Evolutionary conservation across 176 grass and related monocot species (phyloP), one percentile per base, ranked within the genome.

Genomic region (Poa annua): DNA sequence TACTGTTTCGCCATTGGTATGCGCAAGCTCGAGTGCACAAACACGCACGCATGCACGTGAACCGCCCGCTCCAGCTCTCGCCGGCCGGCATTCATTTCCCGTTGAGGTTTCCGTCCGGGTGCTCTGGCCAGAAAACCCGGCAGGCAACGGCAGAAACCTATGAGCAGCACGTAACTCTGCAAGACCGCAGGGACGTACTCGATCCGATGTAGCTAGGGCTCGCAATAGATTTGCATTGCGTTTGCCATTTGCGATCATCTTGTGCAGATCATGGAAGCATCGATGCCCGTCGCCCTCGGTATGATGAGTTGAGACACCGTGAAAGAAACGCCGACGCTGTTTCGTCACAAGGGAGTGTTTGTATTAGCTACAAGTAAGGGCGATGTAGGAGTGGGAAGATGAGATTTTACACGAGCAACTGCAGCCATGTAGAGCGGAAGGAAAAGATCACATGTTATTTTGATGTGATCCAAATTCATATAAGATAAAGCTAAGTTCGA

Each of bases 241-340:
- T 47, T 81, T 81, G 36, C 52, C 80, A 33, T 73, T 22, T 5
- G 17, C 68, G 41, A 45, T 16, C 55, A 20, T 74, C 76, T 80
- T 55, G 39, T 50, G 49, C 61, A 35, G 85, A 47, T 34, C 53
- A 24, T 65, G 52, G 41, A 81, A 45, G 70, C 70, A 81, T 51
- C 82, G 70, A 81, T 81, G 77, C 20, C 20, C 52, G 33, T 81
- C 77, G 42, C 70, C n/a, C 16, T n/a, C 50, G 34, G 87, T 7
- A 29, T 2, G 29, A 29, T 29, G 29, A 29, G 29, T 29, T 29
- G 29, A 29, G 29, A 29, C 29, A 29, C 29, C 29, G 29, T 29
- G 29, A 29, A 29, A 29, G 29, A 29, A 29, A 29, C 29, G 29
- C 29, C 29, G 29, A 29, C 29, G 29, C 29, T 29, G 29, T 29